Base-by-base conservation (phyloP, 2,329 filamentous ascomycete genomes). In the Botryotinia globosa region DNA sequence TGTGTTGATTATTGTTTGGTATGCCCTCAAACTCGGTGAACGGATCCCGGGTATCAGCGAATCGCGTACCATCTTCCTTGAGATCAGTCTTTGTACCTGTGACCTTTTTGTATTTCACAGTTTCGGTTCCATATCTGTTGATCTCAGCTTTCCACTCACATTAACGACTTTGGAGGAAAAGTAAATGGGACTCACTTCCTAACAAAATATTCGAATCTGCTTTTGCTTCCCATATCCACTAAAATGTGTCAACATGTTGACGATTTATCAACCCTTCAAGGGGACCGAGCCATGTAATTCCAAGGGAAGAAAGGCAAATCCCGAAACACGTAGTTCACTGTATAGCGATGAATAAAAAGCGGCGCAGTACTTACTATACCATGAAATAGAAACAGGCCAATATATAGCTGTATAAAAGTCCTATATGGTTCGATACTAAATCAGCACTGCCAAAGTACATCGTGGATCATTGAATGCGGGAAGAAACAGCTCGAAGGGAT, bases 21-120 rank as follows among this genome's bases (percentile, higher is more conserved):
- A 70, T 61, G 9, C 68, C 68, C 32, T 63, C 56, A 32, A 70
- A 70, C 18, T 70, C 68, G 44, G n/a, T 34, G 4, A 62, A 70
- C 6, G 68, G 42, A n/a, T 61, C 16, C 44, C 37, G 44, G 7
- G 4, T 4, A 34, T 0, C 4, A 6, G 7, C 2, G n/a, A 8
- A 56, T 56, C 51, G 18, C 14, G 0, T 18, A 20, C 68, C 56
- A 3, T 37, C 6, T 20, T 18, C 18, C 12, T 34, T 25, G 1
- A 61, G 7, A 12, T 14, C 4, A 20, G 8, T 1, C 22, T 45
- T 8, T 34, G 22, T 8, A 39, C 51, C 68, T 32, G 32, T 25
- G 4, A 69, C n/a, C 16, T 44, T 69, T 22, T 20, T 16, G 10
- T 58, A 39, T n/a, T 29, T 25, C 14, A 39, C 20, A 42, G 25